Conservation (phyloP, 169 alveolate species). For the Plasmodium coatneyi region DNA sequence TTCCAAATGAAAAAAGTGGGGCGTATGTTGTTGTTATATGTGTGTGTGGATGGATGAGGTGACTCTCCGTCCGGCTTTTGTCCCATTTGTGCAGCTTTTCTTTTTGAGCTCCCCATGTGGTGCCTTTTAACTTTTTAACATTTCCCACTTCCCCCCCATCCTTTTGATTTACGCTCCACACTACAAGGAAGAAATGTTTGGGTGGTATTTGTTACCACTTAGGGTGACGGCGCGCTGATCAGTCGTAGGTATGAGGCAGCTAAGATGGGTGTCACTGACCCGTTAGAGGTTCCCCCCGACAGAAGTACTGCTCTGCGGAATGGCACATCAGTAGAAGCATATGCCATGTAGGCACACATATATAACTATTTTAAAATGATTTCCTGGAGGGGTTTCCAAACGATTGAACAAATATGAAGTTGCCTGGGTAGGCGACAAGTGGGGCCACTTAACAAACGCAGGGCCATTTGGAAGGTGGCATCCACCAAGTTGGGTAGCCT, state of each 20-base stretch:
- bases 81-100: not conserved
- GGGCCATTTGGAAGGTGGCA: not conserved
- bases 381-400: not conserved
- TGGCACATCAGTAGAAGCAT: not conserved
- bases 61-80: not conserved
- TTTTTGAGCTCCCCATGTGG: not conserved
- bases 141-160: not conserved
- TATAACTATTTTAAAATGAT: not conserved
- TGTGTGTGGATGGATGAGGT: not conserved
- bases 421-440: not conserved
- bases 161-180: not conserved
- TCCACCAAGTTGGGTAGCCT: not conserved
- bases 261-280: not conserved
- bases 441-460: not conserved
- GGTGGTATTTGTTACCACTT: not conserved
- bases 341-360: not conserved
- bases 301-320: not conserved
- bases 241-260: not conserved
- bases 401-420: not conserved
- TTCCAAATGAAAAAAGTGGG: not conserved
- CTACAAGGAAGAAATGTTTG: not conserved
- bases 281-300: not conserved
- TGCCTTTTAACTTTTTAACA: not conserved
- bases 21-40: not conserved
- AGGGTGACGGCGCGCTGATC: not conserved